Conservation (phyloP, 176 grass and related monocot species). For the Musa troglodytarum region DNA sequence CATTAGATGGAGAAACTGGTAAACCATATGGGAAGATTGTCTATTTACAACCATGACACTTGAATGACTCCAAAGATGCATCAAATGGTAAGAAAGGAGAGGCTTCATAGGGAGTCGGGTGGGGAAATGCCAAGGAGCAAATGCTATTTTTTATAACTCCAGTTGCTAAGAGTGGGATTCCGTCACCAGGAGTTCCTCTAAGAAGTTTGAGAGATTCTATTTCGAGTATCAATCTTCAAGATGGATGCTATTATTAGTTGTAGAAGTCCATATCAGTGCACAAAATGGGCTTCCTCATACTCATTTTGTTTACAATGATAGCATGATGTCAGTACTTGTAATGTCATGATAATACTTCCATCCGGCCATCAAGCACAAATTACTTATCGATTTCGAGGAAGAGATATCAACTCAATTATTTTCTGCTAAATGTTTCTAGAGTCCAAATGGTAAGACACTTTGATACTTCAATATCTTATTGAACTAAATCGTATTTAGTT, state of each 20-base stretch:
- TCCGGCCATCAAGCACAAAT: background rate
- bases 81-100: background rate
- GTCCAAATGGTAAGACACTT: background rate
- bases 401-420: background rate
- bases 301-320: background rate
- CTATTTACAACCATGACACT: background rate
- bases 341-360: background rate
- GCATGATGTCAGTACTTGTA: background rate
- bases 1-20: background rate
- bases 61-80: background rate
- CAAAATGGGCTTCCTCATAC: background rate
- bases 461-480: background rate
- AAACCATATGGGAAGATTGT: background rate
- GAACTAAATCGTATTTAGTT: background rate
- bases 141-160: constrained; percentile 4
- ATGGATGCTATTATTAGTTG: background rate
- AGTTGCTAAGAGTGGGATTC: background rate
- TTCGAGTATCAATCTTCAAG: background rate
- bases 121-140: background rate
- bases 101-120: constrained; percentile 13
- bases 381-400: background rate
- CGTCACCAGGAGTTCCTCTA: background rate
- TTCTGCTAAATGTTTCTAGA: background rate
- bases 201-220: background rate
- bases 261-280: background rate